These are phyloP conservation scores for Aspergillus piperis DNA, from an alignment of 2,329 filamentous ascomycete genomes.

Conservation along the genomic window DNA sequence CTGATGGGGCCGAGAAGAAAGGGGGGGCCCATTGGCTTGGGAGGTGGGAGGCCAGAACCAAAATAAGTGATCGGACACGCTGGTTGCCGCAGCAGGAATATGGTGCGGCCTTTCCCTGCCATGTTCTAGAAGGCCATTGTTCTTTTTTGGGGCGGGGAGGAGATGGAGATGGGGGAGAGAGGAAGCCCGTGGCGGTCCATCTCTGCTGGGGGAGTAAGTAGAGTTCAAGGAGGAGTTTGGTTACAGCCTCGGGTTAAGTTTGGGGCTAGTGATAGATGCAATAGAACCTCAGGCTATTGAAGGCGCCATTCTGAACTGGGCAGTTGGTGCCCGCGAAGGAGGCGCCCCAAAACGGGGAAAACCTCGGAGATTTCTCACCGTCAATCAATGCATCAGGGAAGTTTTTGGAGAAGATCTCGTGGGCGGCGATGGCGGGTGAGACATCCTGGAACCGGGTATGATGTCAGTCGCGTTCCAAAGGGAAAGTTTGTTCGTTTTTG, in stretches of 20 bases:
- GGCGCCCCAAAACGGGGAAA: slow-evolving; percentile 13
- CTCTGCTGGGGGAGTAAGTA: not conserved
- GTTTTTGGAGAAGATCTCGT: slow-evolving; percentile 11
- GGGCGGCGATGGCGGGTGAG: slow-evolving; percentile 9
- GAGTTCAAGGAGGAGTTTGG: not conserved
- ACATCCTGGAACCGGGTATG: slow-evolving; percentile 18
- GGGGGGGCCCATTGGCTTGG: not conserved
- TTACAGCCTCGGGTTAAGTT: not conserved
- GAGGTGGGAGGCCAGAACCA: not conserved
- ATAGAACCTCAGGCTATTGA: slow-evolving; percentile 23
- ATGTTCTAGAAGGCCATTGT: slow-evolving; percentile 13
- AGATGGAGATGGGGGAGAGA: not conserved
- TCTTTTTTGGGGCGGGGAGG: not conserved
- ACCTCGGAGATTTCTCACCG: slow-evolving; percentile 19
- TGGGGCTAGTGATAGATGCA: slow-evolving; percentile 13
- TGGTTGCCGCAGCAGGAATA: slow-evolving; percentile 6
- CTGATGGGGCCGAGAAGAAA: slow-evolving; percentile 7
- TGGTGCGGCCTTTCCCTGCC: not conserved
- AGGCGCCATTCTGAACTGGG: slow-evolving; percentile 16
- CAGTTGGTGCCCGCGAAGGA: slow-evolving; percentile 4
- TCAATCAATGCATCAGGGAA: not conserved
- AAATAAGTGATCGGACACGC: not conserved
- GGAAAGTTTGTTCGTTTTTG: slow-evolving; percentile 8
- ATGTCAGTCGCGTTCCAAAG: slow-evolving; percentile 17
- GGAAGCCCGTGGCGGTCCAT: not conserved